phyloP scores from a whole-genome alignment of 805 yeast genomes.

The Dipodascus geniculatus region DNA sequence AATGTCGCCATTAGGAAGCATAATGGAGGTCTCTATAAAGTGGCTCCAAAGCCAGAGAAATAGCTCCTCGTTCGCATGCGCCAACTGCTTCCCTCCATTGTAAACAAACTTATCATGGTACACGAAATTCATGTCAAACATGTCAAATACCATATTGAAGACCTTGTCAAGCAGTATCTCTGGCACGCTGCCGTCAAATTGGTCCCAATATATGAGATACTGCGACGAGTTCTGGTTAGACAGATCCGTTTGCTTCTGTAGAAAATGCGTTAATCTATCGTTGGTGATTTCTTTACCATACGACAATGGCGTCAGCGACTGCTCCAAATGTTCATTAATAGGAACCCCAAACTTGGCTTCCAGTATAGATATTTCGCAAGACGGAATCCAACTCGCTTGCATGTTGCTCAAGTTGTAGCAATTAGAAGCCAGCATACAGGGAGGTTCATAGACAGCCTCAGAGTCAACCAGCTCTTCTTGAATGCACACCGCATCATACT shows the following conservation, averaged over 20 bases:
- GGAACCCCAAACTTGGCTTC: conserved; percentile 2
- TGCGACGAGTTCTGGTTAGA: neutral
- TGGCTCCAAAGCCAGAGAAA: neutral
- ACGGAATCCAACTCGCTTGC: neutral
- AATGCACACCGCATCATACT: neutral
- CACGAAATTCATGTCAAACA: neutral
- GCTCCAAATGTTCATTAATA: neutral
- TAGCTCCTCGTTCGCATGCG: neutral
- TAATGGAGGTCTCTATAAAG: neutral
- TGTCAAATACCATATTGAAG: neutral
- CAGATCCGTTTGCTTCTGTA: neutral
- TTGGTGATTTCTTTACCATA: neutral
- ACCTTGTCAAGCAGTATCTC: neutral
- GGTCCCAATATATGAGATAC: neutral
- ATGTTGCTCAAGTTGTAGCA: neutral
- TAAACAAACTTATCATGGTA: neutral
- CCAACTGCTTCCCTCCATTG: neutral
- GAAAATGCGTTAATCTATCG: neutral
- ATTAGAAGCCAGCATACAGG: neutral
- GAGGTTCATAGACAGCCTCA: neutral
- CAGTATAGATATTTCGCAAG: neutral
- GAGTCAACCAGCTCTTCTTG: neutral
- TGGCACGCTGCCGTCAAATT: neutral
- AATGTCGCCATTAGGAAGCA: neutral
- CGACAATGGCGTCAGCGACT: neutral